Evolutionary conservation across 176 grass and related monocot genomes (phyloP), one percentile per base, ranked within the genome.

Genomic region (Musa acuminata): DNA sequence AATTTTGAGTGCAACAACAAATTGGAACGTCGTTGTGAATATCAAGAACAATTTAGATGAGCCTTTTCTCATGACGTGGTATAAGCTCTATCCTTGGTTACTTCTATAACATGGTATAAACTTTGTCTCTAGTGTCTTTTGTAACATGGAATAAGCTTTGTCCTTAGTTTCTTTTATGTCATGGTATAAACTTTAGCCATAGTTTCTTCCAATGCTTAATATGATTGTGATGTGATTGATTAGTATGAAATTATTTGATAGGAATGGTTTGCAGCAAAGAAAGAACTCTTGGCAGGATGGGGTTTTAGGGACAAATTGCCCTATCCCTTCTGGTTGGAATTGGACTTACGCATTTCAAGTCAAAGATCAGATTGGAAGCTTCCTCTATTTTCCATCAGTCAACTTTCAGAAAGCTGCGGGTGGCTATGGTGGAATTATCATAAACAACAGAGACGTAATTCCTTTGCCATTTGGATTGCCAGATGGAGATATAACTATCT

Each of bases 321-420:
- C 90, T 52, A 80, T 98, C 53, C 94, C 94, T 1, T 1, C 86
- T 13, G 88, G 88, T 10, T 98, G 88, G 94, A 98, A 98, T 76
- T 98, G 88, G 94, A 98, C 88, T 14, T 98, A 98, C 65, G 50
- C 62, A 22, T 93, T 98, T 78, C 94, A 98, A 82, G 90, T 91
- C 62, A 93, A 93, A 86, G 87, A 93, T 77, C 87, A 93, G 80
- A 86, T 93, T 25, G 87, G 91, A 24, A 89, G 84, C 72, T 93
- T 93, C 77, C 89, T 93, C 70, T 93, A 93, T 80, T 88, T 81
- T 73, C 85, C 85, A 67, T 83, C 85, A 55, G 78, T 76, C 62
- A 83, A 83, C 51, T 87, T 87, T 72, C 85, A 84, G 60, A 87
- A 73, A 74, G 85, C 85, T 59, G 72, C 72, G 7, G 90, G 93